Evolutionary conservation across 2,329 filamentous ascomycete species (phyloP).

Genomic region (Fusarium nurragi): DNA sequence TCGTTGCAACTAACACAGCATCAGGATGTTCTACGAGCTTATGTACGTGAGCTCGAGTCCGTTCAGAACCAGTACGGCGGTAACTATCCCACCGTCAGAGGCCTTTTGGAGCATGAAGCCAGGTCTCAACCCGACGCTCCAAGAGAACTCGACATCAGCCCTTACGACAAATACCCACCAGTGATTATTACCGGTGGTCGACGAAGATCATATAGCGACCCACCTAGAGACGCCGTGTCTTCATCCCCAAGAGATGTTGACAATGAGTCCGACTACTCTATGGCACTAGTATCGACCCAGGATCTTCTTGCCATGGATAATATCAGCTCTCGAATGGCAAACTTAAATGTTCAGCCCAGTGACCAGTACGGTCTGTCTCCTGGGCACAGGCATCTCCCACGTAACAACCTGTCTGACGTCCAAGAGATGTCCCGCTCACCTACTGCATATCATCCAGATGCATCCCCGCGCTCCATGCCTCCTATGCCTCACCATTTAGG

Average conservation of each 20-base stretch:
- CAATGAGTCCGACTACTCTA: slow-evolving; percentile 48
- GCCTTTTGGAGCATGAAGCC: slow-evolving; percentile 60
- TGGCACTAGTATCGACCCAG: slow-evolving; percentile 63
- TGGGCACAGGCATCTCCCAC: slow-evolving; percentile 48
- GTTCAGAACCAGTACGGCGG: slow-evolving; percentile 55
- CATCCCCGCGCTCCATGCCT: slow-evolving; percentile 55
- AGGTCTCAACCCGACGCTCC: slow-evolving; percentile 44
- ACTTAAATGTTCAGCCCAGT: slow-evolving; percentile 51
- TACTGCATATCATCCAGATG: slow-evolving; percentile 44
- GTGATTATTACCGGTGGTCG: slow-evolving; percentile 52
- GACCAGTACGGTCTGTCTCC: slow-evolving; percentile 52
- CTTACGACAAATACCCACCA: slow-evolving; percentile 55
- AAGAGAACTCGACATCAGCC: slow-evolving; percentile 50
- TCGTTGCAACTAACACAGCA: slow-evolving; percentile 32
- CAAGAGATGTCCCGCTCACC: slow-evolving; percentile 50
- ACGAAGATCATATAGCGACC: slow-evolving; percentile 48
- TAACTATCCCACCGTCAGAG: slow-evolving; percentile 60
- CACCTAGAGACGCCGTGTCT: slow-evolving; percentile 46
- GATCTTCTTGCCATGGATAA: slow-evolving; percentile 62
- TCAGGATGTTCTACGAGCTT: slow-evolving; percentile 67
- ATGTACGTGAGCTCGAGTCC: slow-evolving; percentile 68
- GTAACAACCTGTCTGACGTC: slow-evolving; percentile 42
- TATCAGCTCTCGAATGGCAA: slow-evolving; percentile 54
- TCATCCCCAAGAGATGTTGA: slow-evolving; percentile 53
- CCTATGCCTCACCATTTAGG: slow-evolving; percentile 44